These are phyloP conservation scores for Cystobasidium tubakii DNA, from an alignment of 768 basidiomycete species.

Conservation along the genomic window DNA sequence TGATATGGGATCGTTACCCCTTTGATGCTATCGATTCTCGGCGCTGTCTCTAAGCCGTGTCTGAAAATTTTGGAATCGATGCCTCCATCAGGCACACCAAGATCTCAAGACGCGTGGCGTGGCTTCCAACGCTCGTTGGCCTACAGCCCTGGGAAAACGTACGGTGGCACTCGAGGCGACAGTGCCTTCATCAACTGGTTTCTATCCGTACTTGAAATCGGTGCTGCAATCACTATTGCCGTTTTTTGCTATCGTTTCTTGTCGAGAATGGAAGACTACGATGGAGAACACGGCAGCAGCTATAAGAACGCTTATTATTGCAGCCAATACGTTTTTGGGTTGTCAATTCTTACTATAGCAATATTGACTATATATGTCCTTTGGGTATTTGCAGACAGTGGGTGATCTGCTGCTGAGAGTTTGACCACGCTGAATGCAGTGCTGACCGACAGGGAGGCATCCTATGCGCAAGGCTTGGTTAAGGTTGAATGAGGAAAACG, in stretches of 20 bases:
- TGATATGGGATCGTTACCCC: too few species aligned
- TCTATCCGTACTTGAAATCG: not conserved
- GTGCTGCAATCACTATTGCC: not conserved
- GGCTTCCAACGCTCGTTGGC: not conserved
- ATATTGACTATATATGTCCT: not conserved
- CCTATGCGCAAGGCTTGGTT: constrained; percentile 22
- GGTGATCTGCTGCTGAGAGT: not conserved
- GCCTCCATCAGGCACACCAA: too few species aligned
- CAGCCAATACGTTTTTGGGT: not conserved
- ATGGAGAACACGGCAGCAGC: not conserved
- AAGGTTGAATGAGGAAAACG: not conserved
- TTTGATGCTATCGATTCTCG: too few species aligned
- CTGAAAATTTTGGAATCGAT: too few species aligned
- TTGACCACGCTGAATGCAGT: not conserved
- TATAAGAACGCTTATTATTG: not conserved
- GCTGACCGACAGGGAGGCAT: constrained; percentile 4
- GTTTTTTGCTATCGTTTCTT: not conserved
- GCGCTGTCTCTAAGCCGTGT: too few species aligned
- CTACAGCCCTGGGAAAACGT: not conserved
- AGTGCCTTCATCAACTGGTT: not conserved
- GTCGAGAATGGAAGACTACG: too few species aligned
- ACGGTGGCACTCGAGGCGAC: constrained; percentile 1
- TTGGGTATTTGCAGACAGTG: constrained; percentile 8
- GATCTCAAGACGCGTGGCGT: not conserved
- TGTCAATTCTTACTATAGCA: not conserved